phyloP scores from a whole-genome alignment of 257 asterid genomes.

The Mitragyna speciosa region DNA sequence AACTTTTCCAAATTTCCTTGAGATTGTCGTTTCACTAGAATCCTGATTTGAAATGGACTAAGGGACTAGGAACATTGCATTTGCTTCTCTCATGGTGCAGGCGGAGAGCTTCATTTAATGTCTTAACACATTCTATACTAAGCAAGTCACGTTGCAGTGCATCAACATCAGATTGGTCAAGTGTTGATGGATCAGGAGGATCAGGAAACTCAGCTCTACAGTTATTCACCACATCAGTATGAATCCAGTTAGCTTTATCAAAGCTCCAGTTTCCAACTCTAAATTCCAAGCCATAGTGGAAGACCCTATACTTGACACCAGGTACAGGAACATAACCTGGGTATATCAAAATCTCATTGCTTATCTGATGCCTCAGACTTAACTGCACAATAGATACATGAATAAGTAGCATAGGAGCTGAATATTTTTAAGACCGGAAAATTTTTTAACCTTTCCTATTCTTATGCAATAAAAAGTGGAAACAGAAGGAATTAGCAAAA shows the following conservation, averaged over 20 bases:
- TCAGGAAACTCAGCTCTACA: conserved; percentile 87
- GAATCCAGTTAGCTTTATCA: conserved; percentile 93
- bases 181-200: conserved; percentile 71
- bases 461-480: not conserved
- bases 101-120: conserved; percentile 70
- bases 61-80: conserved; percentile 51
- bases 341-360: conserved; percentile 73
- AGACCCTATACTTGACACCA: conserved; percentile 71
- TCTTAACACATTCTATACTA: conserved; percentile 72
- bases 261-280: conserved; percentile 85
- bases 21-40: conserved; percentile 28
- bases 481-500: not conserved
- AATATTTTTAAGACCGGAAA: not conserved
- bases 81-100: conserved; percentile 53
- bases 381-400: conserved; percentile 45
- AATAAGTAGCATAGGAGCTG: not conserved
- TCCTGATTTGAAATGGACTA: conserved; percentile 28
- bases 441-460: not conserved
- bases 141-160: conserved; percentile 71
- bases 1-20: conserved; percentile 34
- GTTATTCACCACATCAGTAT: conserved; percentile 55
- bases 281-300: conserved; percentile 89
- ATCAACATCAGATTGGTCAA: conserved; percentile 51
- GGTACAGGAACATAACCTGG: conserved; percentile 82
- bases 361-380: conserved; percentile 69